Conservation (phyloP, 768 basidiomycete species). For the Boletus fagicola region DNA sequence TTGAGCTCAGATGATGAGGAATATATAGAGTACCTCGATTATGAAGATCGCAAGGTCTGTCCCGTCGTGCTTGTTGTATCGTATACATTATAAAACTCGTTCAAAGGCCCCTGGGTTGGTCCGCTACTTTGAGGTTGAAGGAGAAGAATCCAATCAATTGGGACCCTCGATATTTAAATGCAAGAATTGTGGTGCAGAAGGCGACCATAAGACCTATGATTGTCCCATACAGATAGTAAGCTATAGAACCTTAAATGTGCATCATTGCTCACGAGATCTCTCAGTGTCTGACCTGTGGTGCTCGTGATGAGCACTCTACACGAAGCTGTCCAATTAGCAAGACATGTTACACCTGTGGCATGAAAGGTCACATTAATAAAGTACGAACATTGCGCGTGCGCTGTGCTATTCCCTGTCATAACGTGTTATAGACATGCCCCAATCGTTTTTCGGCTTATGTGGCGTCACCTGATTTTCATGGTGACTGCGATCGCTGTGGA, state of each 20-base stretch:
- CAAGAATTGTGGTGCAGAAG: slow-evolving; percentile 76
- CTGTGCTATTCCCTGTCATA: neutral
- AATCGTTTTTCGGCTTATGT: slow-evolving; percentile 44
- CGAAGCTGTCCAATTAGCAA: slow-evolving; percentile 79
- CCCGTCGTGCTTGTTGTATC: neutral
- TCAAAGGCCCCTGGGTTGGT: slow-evolving; percentile 46
- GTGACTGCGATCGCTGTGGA: slow-evolving; percentile 70
- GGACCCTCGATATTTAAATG: slow-evolving; percentile 57
- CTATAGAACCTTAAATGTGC: slow-evolving; percentile 5
- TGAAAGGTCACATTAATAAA: slow-evolving; percentile 77
- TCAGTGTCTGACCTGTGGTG: slow-evolving; percentile 81
- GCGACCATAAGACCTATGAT: slow-evolving; percentile 62
- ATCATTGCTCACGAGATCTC: slow-evolving; percentile 2
- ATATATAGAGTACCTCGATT: slow-evolving; percentile 78
- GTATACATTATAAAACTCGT: neutral
- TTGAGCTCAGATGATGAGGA: slow-evolving; percentile 53
- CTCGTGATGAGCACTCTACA: slow-evolving; percentile 74
- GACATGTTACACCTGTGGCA: slow-evolving; percentile 75
- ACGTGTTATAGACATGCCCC: slow-evolving; percentile 58
- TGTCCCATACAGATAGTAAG: slow-evolving; percentile 74
- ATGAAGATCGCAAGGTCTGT: slow-evolving; percentile 60
- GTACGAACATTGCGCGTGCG: slow-evolving; percentile 33
- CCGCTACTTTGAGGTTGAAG: slow-evolving; percentile 63
- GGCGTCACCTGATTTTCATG: slow-evolving; percentile 26
- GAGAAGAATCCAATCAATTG: slow-evolving; percentile 37